Base-by-base conservation (phyloP, 148 eudicot genomes). In the Persicaria tinctoria region DNA sequence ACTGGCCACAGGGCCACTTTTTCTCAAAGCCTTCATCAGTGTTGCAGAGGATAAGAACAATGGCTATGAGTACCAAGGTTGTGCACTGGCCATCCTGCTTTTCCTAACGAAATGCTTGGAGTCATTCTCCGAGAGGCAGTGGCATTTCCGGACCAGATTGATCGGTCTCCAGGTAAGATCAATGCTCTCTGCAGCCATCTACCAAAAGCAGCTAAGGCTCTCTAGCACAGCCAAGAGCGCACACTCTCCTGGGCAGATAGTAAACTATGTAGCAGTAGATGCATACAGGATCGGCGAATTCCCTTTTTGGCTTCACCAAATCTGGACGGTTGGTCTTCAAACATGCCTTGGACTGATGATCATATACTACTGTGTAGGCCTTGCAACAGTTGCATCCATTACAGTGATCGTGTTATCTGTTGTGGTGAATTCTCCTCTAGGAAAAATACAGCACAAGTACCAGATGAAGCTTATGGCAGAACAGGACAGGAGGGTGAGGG, bases 281-380 rank as follows among this genome's bases (percentile, higher is more conserved):
- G 85, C 86, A 46, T 78, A 84, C 64, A 86, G 81, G 59, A 84
- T 84, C 17, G 90, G 90, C 9, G 90, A 89, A 75, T 86, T 84
- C 12, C 89, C 93, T 4, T 84, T 74, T 70, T 87, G 85, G 87
- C 80, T 87, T 77, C 93, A 87, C 76, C 84, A 85, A 54, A 85
- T 82, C 11, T 89, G 93, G 93, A 78, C 87, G 17, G 82, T 76
- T 10, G 16, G 75, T 44, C 84, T 87, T 10, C 91, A 87, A 60
- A 73, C 85, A 76, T 82, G 83, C 71, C 78, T 87, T 13, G 85
- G 83, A 4, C 55, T 80, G n/a, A 51, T 75, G 13, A 84, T 85
- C 44, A 72, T 75, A 18, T 75, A 75, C 57, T 75, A 60, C 32
- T 60, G 77, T n/a, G 57, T 75, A 0, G 77, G 77, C 6, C n/a